Conservation (phyloP, 495 filamentous ascomycete genomes). For the Lasiosphaeria hispida region DNA sequence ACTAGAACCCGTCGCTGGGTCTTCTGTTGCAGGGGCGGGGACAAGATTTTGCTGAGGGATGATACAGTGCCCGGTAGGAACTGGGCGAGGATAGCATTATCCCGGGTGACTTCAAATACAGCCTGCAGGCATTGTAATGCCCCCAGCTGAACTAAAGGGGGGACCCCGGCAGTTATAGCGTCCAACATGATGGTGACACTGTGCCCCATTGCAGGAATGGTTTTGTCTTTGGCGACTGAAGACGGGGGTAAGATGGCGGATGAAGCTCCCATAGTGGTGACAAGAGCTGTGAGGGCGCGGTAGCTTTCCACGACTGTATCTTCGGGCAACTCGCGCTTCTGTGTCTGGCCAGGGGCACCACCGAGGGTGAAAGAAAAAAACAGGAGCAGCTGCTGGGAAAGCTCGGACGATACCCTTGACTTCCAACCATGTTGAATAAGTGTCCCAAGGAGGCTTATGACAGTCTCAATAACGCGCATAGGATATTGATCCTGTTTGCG, state of each 20-base stretch:
- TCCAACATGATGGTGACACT: conserved; percentile 78
- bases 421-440: conserved; percentile 80
- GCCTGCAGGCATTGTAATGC: conserved; percentile 63
- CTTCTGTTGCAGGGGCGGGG: conserved; percentile 61
- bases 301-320: conserved; percentile 62
- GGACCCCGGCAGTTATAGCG: conserved; percentile 57
- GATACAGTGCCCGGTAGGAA: conserved; percentile 91
- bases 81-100: conserved; percentile 69
- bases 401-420: conserved; percentile 57
- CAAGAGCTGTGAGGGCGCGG: conserved; percentile 40
- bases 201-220: conserved; percentile 81
- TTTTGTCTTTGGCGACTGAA: conserved; percentile 39
- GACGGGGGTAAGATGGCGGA: conserved; percentile 35
- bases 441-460: conserved; percentile 67
- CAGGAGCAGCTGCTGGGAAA: conserved; percentile 82
- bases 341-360: conserved; percentile 55
- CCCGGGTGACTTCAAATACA: conserved; percentile 60
- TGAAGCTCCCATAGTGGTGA: conserved; percentile 37
- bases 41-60: conserved; percentile 69
- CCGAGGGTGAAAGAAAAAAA: conserved; percentile 78
- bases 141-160: conserved; percentile 61
- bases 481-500: conserved; percentile 69
- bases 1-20: conserved; percentile 64
- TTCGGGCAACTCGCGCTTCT: conserved; percentile 55
- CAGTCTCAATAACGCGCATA: conserved; percentile 68